Percentiles rank a stretch among this genome's conserved stretches.
These are phyloP conservation scores for Ophiobolus disseminans DNA, from an alignment of 2,329 filamentous ascomycete species.

Conservation along the genomic window DNA sequence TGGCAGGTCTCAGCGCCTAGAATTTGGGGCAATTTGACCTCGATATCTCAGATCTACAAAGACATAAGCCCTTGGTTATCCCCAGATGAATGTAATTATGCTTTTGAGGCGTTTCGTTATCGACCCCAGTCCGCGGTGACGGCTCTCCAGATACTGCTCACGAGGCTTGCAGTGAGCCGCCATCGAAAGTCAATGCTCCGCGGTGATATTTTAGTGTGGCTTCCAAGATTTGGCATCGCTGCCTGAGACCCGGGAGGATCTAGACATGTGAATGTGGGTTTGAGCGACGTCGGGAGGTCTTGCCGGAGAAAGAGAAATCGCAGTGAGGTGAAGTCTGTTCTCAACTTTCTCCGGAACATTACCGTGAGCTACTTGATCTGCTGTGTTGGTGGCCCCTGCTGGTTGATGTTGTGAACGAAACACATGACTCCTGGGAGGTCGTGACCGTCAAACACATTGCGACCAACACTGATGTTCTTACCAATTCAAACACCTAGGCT, in stretches of 20 bases:
- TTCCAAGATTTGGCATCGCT: constrained; percentile 1
- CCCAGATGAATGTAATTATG: constrained; percentile 16
- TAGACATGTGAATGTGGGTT: constrained; percentile 15
- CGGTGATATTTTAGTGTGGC: constrained; percentile 9
- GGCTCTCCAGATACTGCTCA: not conserved
- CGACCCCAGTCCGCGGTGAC: not conserved
- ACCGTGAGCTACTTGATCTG: constrained; percentile 2
- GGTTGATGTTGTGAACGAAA: no score
- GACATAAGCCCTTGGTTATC: not conserved
- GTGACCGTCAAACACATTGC: no score
- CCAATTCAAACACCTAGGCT: not conserved
- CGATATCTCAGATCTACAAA: not conserved
- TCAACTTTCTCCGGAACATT: constrained; percentile 8
- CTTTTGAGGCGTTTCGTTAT: not conserved
- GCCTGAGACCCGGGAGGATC: not conserved
- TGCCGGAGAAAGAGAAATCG: constrained; percentile 16
- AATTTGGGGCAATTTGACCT: not conserved
- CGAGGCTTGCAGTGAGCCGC: not conserved
- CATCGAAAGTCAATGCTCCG: not conserved
- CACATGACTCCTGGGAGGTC: no score
- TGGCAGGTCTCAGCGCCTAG: not conserved
- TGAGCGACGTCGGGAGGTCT: constrained; percentile 17
- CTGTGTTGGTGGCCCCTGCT: no score
- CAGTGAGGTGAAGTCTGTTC: not conserved
- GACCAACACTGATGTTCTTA: not conserved